A percentile compares a stretch with the other conserved stretches of the same genome.
Evolutionary conservation across 2,329 filamentous ascomycete species (phyloP).

Genomic region (Fusarium armeniacum): DNA sequence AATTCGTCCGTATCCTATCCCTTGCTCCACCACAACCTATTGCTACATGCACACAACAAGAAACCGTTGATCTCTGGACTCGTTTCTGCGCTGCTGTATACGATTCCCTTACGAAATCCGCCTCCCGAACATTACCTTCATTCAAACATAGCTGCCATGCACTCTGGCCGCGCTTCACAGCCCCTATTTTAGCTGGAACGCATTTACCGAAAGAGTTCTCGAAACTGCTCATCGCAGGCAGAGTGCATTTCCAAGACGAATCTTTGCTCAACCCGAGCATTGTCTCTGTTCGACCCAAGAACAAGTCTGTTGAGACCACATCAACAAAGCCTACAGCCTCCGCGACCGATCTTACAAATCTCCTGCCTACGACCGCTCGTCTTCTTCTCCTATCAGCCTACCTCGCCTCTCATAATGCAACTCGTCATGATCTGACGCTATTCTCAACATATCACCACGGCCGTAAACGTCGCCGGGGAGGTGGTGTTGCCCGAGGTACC

Average conservation of each 20-base stretch:
- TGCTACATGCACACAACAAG: constrained; percentile 65
- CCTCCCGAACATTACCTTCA: constrained; percentile 81
- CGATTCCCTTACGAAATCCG: constrained; percentile 85
- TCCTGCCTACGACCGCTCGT: constrained; percentile 79
- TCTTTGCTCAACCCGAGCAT: constrained; percentile 76
- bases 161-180: constrained; percentile 88
- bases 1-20: constrained; percentile 84
- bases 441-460: constrained; percentile 79
- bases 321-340: constrained; percentile 38
- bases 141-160: constrained; percentile 78
- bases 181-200: constrained; percentile 81
- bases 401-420: constrained; percentile 83
- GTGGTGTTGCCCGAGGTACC: constrained; percentile 54
- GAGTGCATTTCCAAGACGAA: constrained; percentile 80
- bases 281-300: constrained; percentile 54
- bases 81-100: constrained; percentile 88
- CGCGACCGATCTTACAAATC: constrained; percentile 63
- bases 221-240: constrained; percentile 79
- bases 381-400: constrained; percentile 83
- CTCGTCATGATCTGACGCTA: constrained; percentile 78
- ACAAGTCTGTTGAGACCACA: constrained; percentile 6
- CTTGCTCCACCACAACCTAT: constrained; percentile 61
- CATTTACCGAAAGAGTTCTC: constrained; percentile 85
- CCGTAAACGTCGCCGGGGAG: constrained; percentile 64
- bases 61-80: constrained; percentile 79